Percentiles rank a stretch among this genome's conserved stretches.
phyloP scores from a whole-genome alignment of 306 rosid genomes.

The Betula pendula region DNA sequence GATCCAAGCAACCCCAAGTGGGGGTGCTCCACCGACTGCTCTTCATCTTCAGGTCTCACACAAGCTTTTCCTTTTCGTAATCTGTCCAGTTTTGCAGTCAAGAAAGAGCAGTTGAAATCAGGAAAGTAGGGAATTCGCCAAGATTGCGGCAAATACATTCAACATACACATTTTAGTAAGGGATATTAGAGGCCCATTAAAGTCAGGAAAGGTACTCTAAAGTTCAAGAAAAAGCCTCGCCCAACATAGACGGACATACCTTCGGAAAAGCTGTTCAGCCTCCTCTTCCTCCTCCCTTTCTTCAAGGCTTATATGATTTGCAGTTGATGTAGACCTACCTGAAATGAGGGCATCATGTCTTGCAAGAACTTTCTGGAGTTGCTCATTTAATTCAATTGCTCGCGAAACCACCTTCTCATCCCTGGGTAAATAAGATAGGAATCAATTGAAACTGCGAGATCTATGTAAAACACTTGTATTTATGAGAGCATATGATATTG shows the following conservation, averaged over 20 bases:
- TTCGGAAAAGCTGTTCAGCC: slow-evolving; percentile 81
- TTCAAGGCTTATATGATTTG: slow-evolving; percentile 42
- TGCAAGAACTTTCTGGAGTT: slow-evolving; percentile 81
- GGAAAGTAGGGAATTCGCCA: not conserved
- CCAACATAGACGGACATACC: slow-evolving; percentile 38
- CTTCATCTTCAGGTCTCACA: slow-evolving; percentile 78
- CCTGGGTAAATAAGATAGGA: slow-evolving; percentile 34
- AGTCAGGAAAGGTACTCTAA: not conserved
- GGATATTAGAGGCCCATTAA: not conserved
- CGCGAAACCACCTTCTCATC: slow-evolving; percentile 78
- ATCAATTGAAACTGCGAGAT: slow-evolving; percentile 22
- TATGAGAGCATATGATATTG: not conserved
- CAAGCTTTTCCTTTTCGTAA: slow-evolving; percentile 95
- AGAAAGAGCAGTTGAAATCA: slow-evolving; percentile 10
- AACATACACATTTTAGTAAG: not conserved
- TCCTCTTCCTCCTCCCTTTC: slow-evolving; percentile 85
- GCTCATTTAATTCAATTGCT: slow-evolving; percentile 86
- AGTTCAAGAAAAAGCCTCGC: slow-evolving; percentile 4
- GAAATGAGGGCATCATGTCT: slow-evolving; percentile 83
- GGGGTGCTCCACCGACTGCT: slow-evolving; percentile 41
- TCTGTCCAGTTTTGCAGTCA: slow-evolving; percentile 46
- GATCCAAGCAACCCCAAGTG: slow-evolving; percentile 52
- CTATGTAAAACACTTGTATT: not conserved
- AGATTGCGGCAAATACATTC: not conserved
- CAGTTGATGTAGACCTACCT: slow-evolving; percentile 49